phyloP scores from a whole-genome alignment of 768 basidiomycete species.

The Boletus reticulatus region DNA sequence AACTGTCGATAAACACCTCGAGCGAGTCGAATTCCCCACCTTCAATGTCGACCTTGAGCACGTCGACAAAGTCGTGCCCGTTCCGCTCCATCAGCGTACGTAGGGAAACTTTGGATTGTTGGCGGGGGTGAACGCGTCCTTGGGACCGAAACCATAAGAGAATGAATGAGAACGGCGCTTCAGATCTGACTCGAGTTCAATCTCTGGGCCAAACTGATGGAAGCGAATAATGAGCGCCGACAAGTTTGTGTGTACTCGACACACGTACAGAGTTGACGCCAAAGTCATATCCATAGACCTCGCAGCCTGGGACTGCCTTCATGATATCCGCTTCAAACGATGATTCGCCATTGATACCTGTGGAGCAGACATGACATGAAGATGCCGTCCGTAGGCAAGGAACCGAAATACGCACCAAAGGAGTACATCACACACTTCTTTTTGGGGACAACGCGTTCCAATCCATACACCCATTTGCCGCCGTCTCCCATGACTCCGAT shows the following conservation, averaged over 20 bases:
- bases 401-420: slow-evolving; percentile 35
- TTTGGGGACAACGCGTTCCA: slow-evolving; percentile 44
- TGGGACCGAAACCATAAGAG: slow-evolving; percentile 42
- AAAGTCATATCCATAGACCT: slow-evolving; percentile 45
- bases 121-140: slow-evolving; percentile 32
- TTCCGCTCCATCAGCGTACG: slow-evolving; percentile 56
- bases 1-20: slow-evolving; percentile 44
- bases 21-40: slow-evolving; percentile 66
- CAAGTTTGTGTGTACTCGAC: not conserved
- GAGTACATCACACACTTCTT: slow-evolving; percentile 49
- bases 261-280: slow-evolving; percentile 30
- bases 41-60: slow-evolving; percentile 59
- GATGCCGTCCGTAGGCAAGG: not conserved
- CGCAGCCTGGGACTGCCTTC: slow-evolving; percentile 36
- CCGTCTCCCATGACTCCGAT: slow-evolving; percentile 53
- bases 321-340: too few relatives aligned
- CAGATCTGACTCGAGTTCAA: slow-evolving; percentile 30
- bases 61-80: slow-evolving; percentile 60
- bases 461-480: slow-evolving; percentile 50
- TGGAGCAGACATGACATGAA: not conserved
- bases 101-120: slow-evolving; percentile 24
- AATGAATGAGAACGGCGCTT: slow-evolving; percentile 42
- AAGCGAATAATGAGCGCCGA: not conserved
- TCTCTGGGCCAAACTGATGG: too few relatives aligned
- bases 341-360: too few relatives aligned